Evolutionary conservation across 805 yeast species (phyloP).

Genomic region (Candida loeiensis): DNA sequence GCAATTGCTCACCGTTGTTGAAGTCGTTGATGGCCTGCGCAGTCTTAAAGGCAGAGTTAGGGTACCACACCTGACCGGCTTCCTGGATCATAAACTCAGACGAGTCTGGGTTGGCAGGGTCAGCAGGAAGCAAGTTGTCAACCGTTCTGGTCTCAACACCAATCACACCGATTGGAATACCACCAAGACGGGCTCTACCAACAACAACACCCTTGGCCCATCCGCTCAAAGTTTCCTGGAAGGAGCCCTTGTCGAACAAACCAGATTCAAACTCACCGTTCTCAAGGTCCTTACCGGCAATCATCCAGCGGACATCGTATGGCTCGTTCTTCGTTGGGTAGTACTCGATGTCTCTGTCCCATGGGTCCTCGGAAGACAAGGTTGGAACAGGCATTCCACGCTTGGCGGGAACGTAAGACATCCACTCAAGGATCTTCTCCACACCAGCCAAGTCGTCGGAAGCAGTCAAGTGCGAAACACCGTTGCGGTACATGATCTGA

Average conservation of each 20-base stretch:
- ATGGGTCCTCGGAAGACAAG: conserved; percentile 70
- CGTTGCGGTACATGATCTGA: conserved; percentile 96
- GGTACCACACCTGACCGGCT: conserved; percentile 99
- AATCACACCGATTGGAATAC: conserved; percentile 97
- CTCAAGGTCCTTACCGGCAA: conserved; percentile 77
- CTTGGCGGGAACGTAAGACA: conserved; percentile 89
- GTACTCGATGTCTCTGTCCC: conserved; percentile 93
- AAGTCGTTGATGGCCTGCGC: conserved; percentile 98
- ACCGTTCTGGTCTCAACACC: conserved; percentile 91
- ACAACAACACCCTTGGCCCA: conserved; percentile 99
- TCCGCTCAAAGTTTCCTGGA: conserved; percentile 94
- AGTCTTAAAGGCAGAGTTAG: conserved; percentile 98
- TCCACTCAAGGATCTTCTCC: conserved; percentile 90
- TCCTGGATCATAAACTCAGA: conserved; percentile 85
- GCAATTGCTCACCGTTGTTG: conserved; percentile 97
- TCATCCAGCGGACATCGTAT: conserved; percentile 93
- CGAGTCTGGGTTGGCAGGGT: conserved; percentile 96
- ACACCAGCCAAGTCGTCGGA: conserved; percentile 95
- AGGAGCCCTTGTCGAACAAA: conserved; percentile 86
- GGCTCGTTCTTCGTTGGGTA: conserved; percentile 67
- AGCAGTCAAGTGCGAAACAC: conserved; percentile 98
- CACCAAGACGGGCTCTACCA: conserved; percentile 98
- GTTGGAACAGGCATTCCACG: conserved; percentile 90
- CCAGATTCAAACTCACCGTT: conserved; percentile 74
- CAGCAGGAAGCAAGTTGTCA: conserved; percentile 92